Conservation (phyloP, 208 protist species). For the Leishmania tarentolae region DNA sequence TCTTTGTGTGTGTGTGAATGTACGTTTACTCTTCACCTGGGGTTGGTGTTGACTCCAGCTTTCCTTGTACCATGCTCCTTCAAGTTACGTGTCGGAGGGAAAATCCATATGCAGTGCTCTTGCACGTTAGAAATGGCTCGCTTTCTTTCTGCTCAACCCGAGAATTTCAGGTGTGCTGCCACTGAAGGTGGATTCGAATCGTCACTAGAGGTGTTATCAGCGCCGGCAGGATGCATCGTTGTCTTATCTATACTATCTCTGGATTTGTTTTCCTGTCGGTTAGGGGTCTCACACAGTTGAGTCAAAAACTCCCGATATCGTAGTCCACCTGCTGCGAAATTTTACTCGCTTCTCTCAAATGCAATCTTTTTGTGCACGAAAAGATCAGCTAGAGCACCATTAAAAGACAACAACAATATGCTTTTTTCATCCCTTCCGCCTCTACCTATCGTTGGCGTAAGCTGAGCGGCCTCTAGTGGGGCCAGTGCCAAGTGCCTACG, state of each 20-base stretch:
- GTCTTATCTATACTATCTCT: constrained; percentile 1
- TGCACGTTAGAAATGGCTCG: neutral
- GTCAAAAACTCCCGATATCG: neutral
- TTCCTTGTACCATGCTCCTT: constrained; percentile 2
- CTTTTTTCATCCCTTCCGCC: neutral
- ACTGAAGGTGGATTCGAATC: neutral
- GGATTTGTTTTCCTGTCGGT: neutral
- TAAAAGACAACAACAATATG: neutral
- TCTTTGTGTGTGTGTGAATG: too few relatives aligned
- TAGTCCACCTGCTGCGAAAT: neutral
- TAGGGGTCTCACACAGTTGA: neutral
- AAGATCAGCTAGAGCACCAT: neutral
- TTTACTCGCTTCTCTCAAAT: neutral
- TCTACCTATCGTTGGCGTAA: neutral
- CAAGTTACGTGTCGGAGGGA: neutral
- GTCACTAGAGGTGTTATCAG: neutral
- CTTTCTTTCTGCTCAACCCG: neutral
- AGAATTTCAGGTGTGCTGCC: constrained; percentile 1
- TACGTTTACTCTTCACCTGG: neutral
- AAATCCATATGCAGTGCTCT: neutral
- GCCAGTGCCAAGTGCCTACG: neutral
- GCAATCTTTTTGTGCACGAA: neutral
- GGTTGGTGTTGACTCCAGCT: neutral
- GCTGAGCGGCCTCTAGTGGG: neutral
- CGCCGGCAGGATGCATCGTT: neutral